A percentile compares a stretch with the other conserved stretches of the same genome.
Evolutionary conservation across 352 stramenopile genomes (phyloP).

Genomic region (Globisporangium rhizosaccharum): DNA sequence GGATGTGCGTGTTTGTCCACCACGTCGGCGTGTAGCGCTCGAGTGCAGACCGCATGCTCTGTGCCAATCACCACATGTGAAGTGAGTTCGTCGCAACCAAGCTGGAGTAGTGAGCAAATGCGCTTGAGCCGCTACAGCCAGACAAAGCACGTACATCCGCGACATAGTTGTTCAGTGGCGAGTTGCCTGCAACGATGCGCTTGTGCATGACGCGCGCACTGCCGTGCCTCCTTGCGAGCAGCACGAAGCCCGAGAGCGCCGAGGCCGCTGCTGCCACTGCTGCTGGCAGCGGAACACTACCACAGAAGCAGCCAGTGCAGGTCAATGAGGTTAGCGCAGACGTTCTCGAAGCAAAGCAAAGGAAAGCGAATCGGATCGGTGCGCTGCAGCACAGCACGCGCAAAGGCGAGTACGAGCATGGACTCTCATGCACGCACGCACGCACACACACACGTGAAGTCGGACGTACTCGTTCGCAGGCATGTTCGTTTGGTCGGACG

Average conservation of each 20-base stretch:
- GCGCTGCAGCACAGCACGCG: no score
- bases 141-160: constrained; percentile 7
- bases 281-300: not conserved
- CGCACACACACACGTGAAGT: no score
- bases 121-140: not conserved
- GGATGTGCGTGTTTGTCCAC: constrained; percentile 73
- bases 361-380: no score
- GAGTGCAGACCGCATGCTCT: constrained; percentile 44
- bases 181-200: constrained; percentile 58
- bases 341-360: not conserved
- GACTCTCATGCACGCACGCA: no score
- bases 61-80: not conserved
- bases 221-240: constrained; percentile 16
- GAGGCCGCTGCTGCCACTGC: constrained; percentile 14
- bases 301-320: not conserved
- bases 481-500: no score
- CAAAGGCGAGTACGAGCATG: no score
- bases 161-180: constrained; percentile 65
- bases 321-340: not conserved
- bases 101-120: not conserved
- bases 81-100: not conserved
- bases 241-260: constrained; percentile 23
- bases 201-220: constrained; percentile 14
- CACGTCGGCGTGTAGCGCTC: constrained; percentile 62
- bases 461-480: no score